Evolutionary conservation across 495 filamentous ascomycete genomes (phyloP), one percentile per base, ranked within the genome.

Genomic region (Penicillium argentinense): DNA sequence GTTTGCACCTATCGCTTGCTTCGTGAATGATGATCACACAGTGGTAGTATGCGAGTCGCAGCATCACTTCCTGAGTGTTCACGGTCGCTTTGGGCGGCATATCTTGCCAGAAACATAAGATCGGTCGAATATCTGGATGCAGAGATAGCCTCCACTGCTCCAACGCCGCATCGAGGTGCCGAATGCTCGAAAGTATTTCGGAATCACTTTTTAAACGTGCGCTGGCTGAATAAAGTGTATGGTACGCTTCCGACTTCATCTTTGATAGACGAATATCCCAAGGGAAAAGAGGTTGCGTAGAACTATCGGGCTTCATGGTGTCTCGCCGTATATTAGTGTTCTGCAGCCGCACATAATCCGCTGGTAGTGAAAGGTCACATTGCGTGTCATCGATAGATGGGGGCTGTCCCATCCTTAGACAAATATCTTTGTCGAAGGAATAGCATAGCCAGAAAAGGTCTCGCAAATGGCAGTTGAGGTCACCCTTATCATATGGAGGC

Each of bases 401-500:
- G 3, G 69, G 71, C 46, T 67, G 69, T 19, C 69, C 71, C 2
- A 54, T 70, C 12, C 69, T 56, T 2, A 73, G 45, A 5, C 61
- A 62, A 7, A 73, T 53, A 29, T 72, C 68, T 47, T 71, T 70
- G 44, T 74, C 71, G 26, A 66, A 53, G 17, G 49, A 53, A 45
- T 72, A 74, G 47, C 68, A 70, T 5, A 73, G 45, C 71, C 69
- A 74, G 43, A 74, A 74, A 0, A 74, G 53, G 42, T 64, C 58
- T 0, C 71, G 66, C 9, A 72, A 39, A 39, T 63, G 60, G 32
- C 32, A 53, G 14, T 23, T 39, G 1, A 32, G 14, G 13, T 19
- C 30, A 5, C 37, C 33, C 21, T 53, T 53, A 29, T 47, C 23
- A 18, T 47, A 47, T 22, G 21, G 4, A 3, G 21, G 4, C 1